phyloP scores from a whole-genome alignment of 345 rosid genomes.

The Laguncularia racemosa region DNA sequence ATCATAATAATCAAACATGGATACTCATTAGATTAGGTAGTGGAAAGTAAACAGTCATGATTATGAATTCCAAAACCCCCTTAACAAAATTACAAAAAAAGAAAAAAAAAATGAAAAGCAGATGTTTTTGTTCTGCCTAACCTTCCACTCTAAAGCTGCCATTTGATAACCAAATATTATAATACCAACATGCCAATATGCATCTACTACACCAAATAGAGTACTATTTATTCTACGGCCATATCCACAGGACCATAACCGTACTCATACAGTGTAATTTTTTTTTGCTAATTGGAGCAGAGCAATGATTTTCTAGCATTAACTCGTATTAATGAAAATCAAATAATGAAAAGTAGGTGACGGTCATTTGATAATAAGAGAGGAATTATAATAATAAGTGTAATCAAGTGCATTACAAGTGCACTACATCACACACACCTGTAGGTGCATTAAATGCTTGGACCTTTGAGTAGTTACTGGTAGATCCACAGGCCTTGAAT shows the following conservation, averaged over 20 bases:
- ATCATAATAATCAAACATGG: slow-evolving; percentile 2
- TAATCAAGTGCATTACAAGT: neutral
- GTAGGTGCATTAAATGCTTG: slow-evolving; percentile 9
- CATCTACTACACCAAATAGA: too few species aligned
- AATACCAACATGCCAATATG: too few species aligned
- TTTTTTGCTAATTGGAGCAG: neutral
- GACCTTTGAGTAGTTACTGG: neutral
- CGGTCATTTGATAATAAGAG: neutral
- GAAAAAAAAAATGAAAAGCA: neutral
- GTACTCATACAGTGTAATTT: neutral
- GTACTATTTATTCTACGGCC: neutral
- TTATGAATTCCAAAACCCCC: slow-evolving; percentile 10
- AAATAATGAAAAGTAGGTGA: neutral
- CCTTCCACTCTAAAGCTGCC: neutral
- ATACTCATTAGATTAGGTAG: slow-evolving; percentile 33
- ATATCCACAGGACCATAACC: neutral
- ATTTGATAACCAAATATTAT: too few species aligned
- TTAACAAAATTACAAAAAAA: too few species aligned
- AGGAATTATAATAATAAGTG: neutral
- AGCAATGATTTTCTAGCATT: too few species aligned
- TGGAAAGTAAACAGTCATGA: slow-evolving; percentile 29
- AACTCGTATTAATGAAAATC: neutral
- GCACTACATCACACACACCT: slow-evolving; percentile 1
- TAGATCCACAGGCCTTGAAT: slow-evolving; percentile 6
- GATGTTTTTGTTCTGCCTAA: slow-evolving; percentile 5